Base-by-base conservation (phyloP, 2,329 filamentous ascomycete species). In the Trichoderma guizhouense region DNA sequence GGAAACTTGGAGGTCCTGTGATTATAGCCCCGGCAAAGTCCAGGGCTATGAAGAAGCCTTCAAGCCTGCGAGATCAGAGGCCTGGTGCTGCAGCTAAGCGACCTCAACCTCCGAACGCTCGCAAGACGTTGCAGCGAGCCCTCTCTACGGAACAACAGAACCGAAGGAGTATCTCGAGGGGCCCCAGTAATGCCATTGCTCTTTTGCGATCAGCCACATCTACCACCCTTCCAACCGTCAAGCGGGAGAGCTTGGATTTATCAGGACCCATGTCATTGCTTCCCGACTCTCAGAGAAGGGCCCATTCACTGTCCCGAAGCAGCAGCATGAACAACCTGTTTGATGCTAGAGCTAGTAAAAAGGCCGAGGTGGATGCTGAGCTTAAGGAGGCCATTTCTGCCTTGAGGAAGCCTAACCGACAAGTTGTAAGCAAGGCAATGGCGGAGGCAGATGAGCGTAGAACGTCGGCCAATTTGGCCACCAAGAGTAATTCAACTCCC, bases 361-460 rank as follows among this genome's bases (percentile, higher is more conserved):
- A 91, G 77, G 90, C 90, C 3, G 81, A 87, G 26, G 86, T 93
- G 2, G 89, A 93, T 62, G 88, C 90, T 32, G 91, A 94, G 77
- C 81, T 95, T 39, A 88, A 89, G 75, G 88, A 93, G 72, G 93
- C 93, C 9, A 95, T 96, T 64, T 88, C 88, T 7, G 87, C 90
- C 11, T 80, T 95, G 55, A 91, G 92, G 79, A 93, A 91, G 80
- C 93, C 93, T 1, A 94, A 95, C 76, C 88, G 93, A 60, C 87
- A 89, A 26, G 84, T 92, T 53, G 91, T 91, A 14, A 89, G 90
- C 36, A 90, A 90, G 76, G 87, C 89, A 47, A 85, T 92, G 71
- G 89, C 87, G 4, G 91, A 93, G 74, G 90, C 89, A 30, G 87
- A 89, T 5, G 91, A 94, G 78, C 87, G 87, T 75, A 87, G 90